Evolutionary conservation across 2,329 filamentous ascomycete species (phyloP).

Genomic region (Hypoxylon sp.): DNA sequence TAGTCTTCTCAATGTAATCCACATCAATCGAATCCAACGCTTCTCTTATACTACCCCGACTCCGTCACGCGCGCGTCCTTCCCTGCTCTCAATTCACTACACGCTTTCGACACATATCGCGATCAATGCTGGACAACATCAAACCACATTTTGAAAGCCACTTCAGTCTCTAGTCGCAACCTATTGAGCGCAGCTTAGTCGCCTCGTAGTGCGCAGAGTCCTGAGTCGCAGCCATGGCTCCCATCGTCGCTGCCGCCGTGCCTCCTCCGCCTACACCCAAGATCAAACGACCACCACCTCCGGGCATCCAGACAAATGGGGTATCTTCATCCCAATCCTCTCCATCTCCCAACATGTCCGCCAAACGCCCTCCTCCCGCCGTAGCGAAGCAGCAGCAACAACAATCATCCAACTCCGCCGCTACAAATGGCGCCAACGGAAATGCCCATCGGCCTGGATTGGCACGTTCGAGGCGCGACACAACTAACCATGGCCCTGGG

Average conservation of each 20-base stretch:
- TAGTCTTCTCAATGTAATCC: conserved; percentile 17
- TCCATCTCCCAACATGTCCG: conserved; percentile 70
- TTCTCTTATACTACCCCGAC: not conserved
- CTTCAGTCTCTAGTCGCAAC: conserved; percentile 29
- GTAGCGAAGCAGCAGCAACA: conserved; percentile 58
- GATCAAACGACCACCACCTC: conserved; percentile 76
- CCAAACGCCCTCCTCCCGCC: conserved; percentile 66
- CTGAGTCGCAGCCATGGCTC: conserved; percentile 63
- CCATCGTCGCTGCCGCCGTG: conserved; percentile 65
- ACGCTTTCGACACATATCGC: conserved; percentile 20
- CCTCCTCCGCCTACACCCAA: conserved; percentile 63
- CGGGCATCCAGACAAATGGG: conserved; percentile 77
- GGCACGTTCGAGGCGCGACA: conserved; percentile 70
- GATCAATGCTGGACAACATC: conserved; percentile 42
- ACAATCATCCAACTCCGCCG: conserved; percentile 58
- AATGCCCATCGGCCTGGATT: conserved; percentile 66
- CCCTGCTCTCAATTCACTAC: not conserved
- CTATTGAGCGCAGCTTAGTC: conserved; percentile 29
- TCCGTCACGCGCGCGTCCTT: conserved; percentile 27
- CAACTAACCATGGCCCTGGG: conserved; percentile 60
- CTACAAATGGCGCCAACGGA: conserved; percentile 61
- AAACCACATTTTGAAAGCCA: conserved; percentile 12
- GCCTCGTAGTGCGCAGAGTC: conserved; percentile 32
- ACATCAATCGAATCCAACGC: not conserved
- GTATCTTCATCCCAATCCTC: conserved; percentile 70